Percentiles rank a stretch among this genome's conserved stretches.
Evolutionary conservation across 163 green algal genomes (phyloP).

Genomic region (Trebouxia gelatinosa): DNA sequence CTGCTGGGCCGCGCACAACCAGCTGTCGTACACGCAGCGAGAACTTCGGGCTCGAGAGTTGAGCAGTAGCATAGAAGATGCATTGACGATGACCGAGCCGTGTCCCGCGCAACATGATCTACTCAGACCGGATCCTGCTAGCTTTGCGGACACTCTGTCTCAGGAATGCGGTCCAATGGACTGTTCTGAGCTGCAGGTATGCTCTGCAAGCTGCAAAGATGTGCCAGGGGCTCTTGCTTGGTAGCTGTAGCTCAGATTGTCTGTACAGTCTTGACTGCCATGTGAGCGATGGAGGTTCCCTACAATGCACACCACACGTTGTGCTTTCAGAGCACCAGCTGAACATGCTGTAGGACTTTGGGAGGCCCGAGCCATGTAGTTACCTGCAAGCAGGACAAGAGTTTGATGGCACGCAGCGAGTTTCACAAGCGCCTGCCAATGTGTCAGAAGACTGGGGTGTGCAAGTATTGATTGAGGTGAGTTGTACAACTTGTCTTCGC

Average conservation of each 20-base stretch:
- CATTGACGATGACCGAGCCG: not conserved
- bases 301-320: not conserved
- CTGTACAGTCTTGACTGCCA: too few species aligned
- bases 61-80: conserved; percentile 4
- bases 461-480: conserved; percentile 12
- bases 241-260: not conserved
- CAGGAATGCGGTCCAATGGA: not conserved
- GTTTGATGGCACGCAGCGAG: conserved; percentile 15
- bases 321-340: not conserved
- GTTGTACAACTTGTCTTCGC: not conserved
- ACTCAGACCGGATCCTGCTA: not conserved
- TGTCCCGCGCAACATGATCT: not conserved
- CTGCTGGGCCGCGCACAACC: not conserved
- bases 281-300: too few species aligned
- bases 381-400: conserved; percentile 10
- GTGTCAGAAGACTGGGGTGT: conserved; percentile 22
- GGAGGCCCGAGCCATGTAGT: not conserved
- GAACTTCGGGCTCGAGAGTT: conserved; percentile 8
- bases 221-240: not conserved
- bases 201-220: not conserved
- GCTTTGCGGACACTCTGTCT: not conserved
- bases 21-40: conserved; percentile 6
- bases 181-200: not conserved
- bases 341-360: not conserved
- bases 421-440: not conserved